Percentiles rank a stretch among this genome's conserved stretches.
These are phyloP conservation scores for Komagataella ulmi DNA, from an alignment of 805 yeast species.

Conservation along the genomic window DNA sequence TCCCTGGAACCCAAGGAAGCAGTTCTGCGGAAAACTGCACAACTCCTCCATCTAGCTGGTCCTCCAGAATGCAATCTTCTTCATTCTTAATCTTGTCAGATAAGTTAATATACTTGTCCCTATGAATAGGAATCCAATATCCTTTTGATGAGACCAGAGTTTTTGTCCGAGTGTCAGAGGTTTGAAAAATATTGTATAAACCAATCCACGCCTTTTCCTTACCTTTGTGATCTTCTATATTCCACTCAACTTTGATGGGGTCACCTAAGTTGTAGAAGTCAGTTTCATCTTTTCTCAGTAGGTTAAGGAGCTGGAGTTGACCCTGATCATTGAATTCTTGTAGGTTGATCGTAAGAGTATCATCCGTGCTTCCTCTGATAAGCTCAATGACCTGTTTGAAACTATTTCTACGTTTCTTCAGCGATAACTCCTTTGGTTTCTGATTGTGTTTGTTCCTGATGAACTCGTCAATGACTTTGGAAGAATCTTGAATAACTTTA, in stretches of 20 bases:
- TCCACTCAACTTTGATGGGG: slow-evolving; percentile 42
- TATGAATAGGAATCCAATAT: slow-evolving; percentile 41
- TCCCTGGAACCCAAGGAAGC: slow-evolving; percentile 54
- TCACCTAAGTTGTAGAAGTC: slow-evolving; percentile 30
- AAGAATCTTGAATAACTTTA: slow-evolving; percentile 20
- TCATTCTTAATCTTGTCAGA: background rate
- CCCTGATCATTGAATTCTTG: background rate
- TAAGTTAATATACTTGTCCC: background rate
- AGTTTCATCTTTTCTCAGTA: background rate
- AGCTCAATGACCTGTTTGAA: background rate
- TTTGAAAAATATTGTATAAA: slow-evolving; percentile 47
- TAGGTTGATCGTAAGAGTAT: slow-evolving; percentile 1
- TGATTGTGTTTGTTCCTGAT: slow-evolving; percentile 14
- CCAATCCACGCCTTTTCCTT: slow-evolving; percentile 64
- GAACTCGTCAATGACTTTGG: slow-evolving; percentile 32
- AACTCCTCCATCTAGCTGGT: slow-evolving; percentile 22
- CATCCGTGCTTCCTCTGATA: background rate
- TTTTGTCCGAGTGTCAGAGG: slow-evolving; percentile 37
- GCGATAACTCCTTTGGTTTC: background rate
- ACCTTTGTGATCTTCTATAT: slow-evolving; percentile 26
- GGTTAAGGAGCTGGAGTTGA: background rate
- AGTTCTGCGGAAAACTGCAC: slow-evolving; percentile 33
- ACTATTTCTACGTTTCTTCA: background rate
- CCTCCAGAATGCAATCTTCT: slow-evolving; percentile 1
- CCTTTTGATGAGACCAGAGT: slow-evolving; percentile 53